Evolutionary conservation across 192 early-diverging fungal species (phyloP).

Genomic region (Spizellomyces sp.): DNA sequence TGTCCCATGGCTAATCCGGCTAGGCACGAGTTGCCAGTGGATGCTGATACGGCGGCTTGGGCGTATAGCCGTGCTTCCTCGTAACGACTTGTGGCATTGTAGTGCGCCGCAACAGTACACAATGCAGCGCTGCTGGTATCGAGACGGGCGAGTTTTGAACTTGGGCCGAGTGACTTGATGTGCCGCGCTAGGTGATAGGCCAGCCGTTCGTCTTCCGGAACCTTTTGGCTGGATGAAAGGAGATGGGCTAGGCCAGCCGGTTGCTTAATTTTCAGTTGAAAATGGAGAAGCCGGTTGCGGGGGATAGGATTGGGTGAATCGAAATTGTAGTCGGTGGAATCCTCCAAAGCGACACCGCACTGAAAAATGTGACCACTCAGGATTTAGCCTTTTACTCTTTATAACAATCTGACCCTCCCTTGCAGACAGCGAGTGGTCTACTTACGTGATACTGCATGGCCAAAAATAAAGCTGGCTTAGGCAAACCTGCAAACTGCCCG

Average conservation of each 20-base stretch:
- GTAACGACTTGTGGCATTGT: constrained; percentile 43
- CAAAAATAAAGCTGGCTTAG: constrained; percentile 49
- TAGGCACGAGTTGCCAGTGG: constrained; percentile 40
- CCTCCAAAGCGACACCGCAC: constrained; percentile 55
- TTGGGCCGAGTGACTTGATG: constrained; percentile 49
- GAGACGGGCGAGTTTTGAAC: constrained; percentile 38
- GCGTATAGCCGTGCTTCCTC: constrained; percentile 57
- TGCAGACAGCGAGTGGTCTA: background rate
- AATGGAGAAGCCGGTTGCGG: constrained; percentile 34
- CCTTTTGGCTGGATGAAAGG: background rate
- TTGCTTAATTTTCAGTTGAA: constrained; percentile 40
- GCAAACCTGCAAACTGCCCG: constrained; percentile 36
- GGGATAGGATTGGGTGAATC: constrained; percentile 26
- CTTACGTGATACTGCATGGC: constrained; percentile 58
- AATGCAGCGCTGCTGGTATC: constrained; percentile 40
- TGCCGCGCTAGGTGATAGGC: constrained; percentile 54
- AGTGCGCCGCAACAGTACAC: constrained; percentile 44
- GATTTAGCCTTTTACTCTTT: background rate
- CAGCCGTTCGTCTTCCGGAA: constrained; percentile 44
- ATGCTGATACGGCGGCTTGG: constrained; percentile 41
- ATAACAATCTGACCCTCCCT: background rate
- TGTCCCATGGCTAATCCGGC: constrained; percentile 43
- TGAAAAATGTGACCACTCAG: constrained; percentile 4
- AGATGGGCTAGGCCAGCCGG: constrained; percentile 39
- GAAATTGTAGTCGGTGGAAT: constrained; percentile 51